phyloP scores from a whole-genome alignment of 164 flowering plant genomes.

The Cinnamomum micranthum region DNA sequence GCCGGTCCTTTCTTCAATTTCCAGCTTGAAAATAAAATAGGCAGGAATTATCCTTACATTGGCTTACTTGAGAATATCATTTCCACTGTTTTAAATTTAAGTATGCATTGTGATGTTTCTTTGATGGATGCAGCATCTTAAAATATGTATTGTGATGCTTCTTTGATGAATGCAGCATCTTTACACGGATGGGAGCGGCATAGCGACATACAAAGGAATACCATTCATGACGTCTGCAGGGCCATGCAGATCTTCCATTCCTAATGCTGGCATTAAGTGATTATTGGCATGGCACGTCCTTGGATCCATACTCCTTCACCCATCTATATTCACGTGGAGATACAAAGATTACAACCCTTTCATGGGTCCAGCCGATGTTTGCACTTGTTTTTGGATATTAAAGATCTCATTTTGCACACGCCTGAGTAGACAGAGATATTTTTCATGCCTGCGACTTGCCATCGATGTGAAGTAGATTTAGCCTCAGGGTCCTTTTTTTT shows the following conservation, averaged over 20 bases:
- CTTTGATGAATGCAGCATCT: slow-evolving; percentile 59
- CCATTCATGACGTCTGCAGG: slow-evolving; percentile 96
- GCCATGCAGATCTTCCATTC: slow-evolving; percentile 74
- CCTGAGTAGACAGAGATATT: too few relatives aligned
- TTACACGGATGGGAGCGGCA: slow-evolving; percentile 75
- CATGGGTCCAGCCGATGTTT: too few relatives aligned
- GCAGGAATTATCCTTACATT: neutral
- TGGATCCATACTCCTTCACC: too few relatives aligned
- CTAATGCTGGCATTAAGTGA: slow-evolving; percentile 68
- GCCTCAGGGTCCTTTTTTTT: too few relatives aligned
- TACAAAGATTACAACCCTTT: too few relatives aligned
- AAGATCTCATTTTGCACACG: too few relatives aligned
- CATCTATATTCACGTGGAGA: too few relatives aligned
- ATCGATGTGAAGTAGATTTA: too few relatives aligned
- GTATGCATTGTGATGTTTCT: neutral
- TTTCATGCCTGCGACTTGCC: too few relatives aligned
- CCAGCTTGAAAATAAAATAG: neutral
- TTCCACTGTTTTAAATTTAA: neutral
- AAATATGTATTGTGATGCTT: slow-evolving; percentile 4
- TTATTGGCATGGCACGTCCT: too few relatives aligned
- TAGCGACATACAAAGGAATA: slow-evolving; percentile 85
- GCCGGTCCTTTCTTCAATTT: neutral
- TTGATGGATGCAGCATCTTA: neutral
- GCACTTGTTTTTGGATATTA: too few relatives aligned
- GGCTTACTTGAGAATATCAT: neutral